Conservation (phyloP, 2,329 filamentous ascomycete species). For the Dryadomyces quercus-mongolicae region DNA sequence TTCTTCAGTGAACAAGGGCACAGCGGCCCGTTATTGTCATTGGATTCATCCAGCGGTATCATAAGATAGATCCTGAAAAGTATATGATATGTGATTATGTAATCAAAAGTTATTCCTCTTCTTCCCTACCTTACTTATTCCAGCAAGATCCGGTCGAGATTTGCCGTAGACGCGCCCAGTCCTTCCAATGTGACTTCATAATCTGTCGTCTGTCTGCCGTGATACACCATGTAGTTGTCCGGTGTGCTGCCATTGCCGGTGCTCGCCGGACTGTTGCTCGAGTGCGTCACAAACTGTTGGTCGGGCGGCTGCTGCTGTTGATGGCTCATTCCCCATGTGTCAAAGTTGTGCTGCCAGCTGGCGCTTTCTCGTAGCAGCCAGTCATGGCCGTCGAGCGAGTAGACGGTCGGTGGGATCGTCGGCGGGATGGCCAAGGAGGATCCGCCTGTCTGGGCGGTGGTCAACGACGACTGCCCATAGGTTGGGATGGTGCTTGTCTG, state of each 20-base stretch:
- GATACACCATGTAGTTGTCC: conserved; percentile 4
- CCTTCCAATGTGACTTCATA: conserved; percentile 15
- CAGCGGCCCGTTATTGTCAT: too few species aligned
- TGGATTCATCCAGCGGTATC: background rate
- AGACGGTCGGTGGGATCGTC: conserved; percentile 17
- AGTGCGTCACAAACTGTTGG: background rate
- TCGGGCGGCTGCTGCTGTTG: background rate
- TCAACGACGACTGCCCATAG: conserved; percentile 3
- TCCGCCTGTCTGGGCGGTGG: background rate
- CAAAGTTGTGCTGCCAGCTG: conserved; percentile 46
- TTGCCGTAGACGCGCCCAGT: conserved; percentile 14
- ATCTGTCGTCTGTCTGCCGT: background rate
- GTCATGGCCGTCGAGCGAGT: conserved; percentile 37
- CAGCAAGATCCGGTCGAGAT: conserved; percentile 11
- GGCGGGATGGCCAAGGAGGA: conserved; percentile 3
- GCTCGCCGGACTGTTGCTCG: conserved; percentile 1
- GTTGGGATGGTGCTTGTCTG: background rate
- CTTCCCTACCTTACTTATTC: too few species aligned
- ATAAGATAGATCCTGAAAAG: too few species aligned
- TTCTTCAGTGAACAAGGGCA: too few species aligned
- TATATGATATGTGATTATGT: too few species aligned
- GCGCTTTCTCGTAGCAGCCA: conserved; percentile 47
- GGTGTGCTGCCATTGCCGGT: conserved; percentile 2
- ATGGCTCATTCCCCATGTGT: conserved; percentile 28
- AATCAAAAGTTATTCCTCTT: too few species aligned